Evolutionary conservation across 225 moss, liverwort and hornwort species (phyloP).

Genomic region (Asterella californica): DNA sequence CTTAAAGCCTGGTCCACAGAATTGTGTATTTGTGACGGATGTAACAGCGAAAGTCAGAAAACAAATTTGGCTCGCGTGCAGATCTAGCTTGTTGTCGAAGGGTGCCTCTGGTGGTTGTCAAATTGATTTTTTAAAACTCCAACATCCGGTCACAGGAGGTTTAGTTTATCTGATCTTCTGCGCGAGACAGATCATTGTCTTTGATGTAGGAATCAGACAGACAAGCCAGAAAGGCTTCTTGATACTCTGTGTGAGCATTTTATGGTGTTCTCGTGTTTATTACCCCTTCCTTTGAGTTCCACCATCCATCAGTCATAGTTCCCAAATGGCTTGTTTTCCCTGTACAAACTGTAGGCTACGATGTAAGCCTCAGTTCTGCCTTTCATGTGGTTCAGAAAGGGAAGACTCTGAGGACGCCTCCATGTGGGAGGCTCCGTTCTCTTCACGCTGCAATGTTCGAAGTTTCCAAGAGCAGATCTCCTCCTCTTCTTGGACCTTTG

Average conservation of each 20-base stretch:
- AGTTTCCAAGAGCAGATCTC: conserved; percentile 6
- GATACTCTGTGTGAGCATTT: background rate
- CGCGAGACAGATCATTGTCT: background rate
- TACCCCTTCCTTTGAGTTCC: background rate
- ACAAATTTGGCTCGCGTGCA: background rate
- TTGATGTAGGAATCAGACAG: background rate
- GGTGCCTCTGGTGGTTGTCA: background rate
- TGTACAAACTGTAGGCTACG: background rate
- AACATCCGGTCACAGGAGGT: background rate
- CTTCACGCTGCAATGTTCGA: conserved; percentile 15
- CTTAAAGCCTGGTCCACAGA: background rate
- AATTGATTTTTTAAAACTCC: background rate
- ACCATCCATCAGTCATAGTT: background rate
- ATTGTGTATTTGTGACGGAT: background rate
- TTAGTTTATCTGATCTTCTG: background rate
- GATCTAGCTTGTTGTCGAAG: background rate
- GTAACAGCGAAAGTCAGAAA: background rate
- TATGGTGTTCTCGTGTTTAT: background rate
- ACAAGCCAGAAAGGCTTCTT: background rate
- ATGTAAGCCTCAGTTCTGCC: conserved; percentile 15
- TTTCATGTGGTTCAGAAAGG: conserved; percentile 16
- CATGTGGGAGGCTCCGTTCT: conserved; percentile 7
- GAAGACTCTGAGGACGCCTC: conserved; percentile 9
- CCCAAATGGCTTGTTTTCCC: background rate
- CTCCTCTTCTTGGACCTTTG: conserved; percentile 18